Percentiles rank a stretch among this genome's conserved stretches.
phyloP scores from a whole-genome alignment of 768 basidiomycete genomes.

The Calvatia gigantea region DNA sequence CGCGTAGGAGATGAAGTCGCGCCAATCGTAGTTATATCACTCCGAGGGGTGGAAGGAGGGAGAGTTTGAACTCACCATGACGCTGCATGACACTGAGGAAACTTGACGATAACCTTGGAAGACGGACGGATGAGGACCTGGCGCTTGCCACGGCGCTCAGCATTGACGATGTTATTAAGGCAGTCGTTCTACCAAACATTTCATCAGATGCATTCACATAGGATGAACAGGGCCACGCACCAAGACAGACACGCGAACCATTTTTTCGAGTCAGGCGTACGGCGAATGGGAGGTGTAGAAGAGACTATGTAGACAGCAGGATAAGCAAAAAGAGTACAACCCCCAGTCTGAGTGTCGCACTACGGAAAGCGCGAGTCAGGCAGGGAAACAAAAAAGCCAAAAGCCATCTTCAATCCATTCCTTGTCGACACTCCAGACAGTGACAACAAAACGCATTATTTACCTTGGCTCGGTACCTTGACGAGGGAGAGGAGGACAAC shows the following conservation, averaged over 20 bases:
- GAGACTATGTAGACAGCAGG: conserved; percentile 10
- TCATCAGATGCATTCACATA: conserved; percentile 5
- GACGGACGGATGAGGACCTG: conserved; percentile 97
- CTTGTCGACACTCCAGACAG: conserved; percentile 17
- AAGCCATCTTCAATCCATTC: background rate
- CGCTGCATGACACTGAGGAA: conserved; percentile 98
- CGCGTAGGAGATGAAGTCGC: conserved; percentile 54
- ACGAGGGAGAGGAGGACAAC: conserved; percentile 19
- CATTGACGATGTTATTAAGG: conserved; percentile 98
- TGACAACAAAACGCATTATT: conserved; percentile 26
- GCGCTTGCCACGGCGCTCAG: conserved; percentile 98
- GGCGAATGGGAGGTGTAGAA: conserved; percentile 19
- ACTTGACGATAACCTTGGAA: conserved; percentile 97
- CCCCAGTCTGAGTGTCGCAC: conserved; percentile 85
- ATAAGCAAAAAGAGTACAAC: conserved; percentile 33
- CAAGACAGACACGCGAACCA: conserved; percentile 89
- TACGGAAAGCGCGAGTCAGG: conserved; percentile 81
- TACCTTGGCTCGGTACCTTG: conserved; percentile 40
- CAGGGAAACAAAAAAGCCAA: conserved; percentile 27
- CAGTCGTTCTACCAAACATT: conserved; percentile 38
- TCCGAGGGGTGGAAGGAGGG: conserved; percentile 39
- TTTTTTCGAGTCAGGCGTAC: conserved; percentile 26
- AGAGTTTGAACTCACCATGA: conserved; percentile 70
- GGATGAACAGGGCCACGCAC: conserved; percentile 48
- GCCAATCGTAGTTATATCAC: conserved; percentile 82